phyloP scores from a whole-genome alignment of 1,284 basidiomycete genomes.

The Leccinum subrobustum region DNA sequence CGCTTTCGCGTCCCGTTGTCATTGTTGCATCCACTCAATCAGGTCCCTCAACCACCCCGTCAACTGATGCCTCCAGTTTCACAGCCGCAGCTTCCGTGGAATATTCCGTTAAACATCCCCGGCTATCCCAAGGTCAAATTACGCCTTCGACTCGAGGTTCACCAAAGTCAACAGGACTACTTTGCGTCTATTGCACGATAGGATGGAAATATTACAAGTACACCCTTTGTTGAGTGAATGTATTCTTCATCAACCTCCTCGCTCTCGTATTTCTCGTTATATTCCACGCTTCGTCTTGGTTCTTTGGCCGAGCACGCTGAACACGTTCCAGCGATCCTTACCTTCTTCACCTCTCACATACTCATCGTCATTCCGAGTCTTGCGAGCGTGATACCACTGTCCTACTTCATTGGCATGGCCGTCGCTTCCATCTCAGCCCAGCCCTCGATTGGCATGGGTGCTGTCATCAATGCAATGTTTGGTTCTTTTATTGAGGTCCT shows the following conservation, averaged over 20 bases:
- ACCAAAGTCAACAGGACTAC: constrained; percentile 78
- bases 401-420: constrained; percentile 99
- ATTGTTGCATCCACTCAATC: constrained; percentile 45
- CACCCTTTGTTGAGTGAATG: constrained; percentile 98
- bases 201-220: constrained; percentile 99
- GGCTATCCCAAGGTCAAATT: constrained; percentile 68
- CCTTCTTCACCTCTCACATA: constrained; percentile 69
- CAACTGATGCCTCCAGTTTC: constrained; percentile 19
- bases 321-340: constrained; percentile 67
- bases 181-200: constrained; percentile 93
- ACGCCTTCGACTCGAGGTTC: constrained; percentile 68
- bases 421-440: constrained; percentile 98
- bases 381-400: constrained; percentile 92
- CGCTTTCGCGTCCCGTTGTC: constrained; percentile 75
- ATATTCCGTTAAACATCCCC: constrained; percentile 57
- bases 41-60: constrained; percentile 22
- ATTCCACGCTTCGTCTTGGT: constrained; percentile 88
- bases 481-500: constrained; percentile 98
- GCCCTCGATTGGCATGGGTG: constrained; percentile 98
- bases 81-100: constrained; percentile 27
- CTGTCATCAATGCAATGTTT: constrained; percentile 99
- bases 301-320: constrained; percentile 60
- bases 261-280: constrained; percentile 96
- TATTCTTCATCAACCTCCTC: constrained; percentile 95
- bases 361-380: constrained; percentile 87